Evolutionary conservation across 805 yeast genomes (phyloP).

Genomic region (Barnettozyma botsteinii): DNA sequence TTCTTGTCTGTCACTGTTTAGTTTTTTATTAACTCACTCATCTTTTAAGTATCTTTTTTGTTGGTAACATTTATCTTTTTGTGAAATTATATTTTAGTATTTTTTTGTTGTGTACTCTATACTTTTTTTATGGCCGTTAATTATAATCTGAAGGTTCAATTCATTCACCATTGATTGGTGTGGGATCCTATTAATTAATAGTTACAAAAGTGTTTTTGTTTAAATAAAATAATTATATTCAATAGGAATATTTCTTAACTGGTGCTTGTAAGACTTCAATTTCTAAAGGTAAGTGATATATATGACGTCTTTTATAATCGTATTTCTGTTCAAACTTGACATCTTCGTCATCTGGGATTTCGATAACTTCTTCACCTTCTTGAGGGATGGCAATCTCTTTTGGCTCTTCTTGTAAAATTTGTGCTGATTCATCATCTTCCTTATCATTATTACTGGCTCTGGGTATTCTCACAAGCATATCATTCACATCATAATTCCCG

Average conservation of each 20-base stretch:
- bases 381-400: conserved; percentile 16
- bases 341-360: conserved; percentile 6
- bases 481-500: not conserved
- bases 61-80: too few relatives aligned
- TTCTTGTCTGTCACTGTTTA: not conserved
- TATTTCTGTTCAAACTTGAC: conserved; percentile 17
- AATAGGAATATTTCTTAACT: not conserved
- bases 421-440: not conserved
- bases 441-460: not conserved
- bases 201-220: too few relatives aligned
- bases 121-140: too few relatives aligned
- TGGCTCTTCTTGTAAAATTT: conserved; percentile 9
- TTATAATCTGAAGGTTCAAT: too few relatives aligned
- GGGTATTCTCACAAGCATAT: conserved; percentile 15
- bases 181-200: too few relatives aligned
- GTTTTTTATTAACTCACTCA: not conserved
- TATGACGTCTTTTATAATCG: conserved; percentile 13
- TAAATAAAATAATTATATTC: too few relatives aligned
- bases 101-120: too few relatives aligned
- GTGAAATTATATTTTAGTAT: too few relatives aligned
- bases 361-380: conserved; percentile 14
- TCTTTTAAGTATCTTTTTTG: not conserved
- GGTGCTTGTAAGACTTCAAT: conserved; percentile 20
- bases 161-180: too few relatives aligned
- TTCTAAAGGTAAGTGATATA: conserved; percentile 14